Percentiles rank a stretch among this genome's conserved stretches.
phyloP scores from a whole-genome alignment of 163 green algal genomes.

The Scenedesmus sp. region DNA sequence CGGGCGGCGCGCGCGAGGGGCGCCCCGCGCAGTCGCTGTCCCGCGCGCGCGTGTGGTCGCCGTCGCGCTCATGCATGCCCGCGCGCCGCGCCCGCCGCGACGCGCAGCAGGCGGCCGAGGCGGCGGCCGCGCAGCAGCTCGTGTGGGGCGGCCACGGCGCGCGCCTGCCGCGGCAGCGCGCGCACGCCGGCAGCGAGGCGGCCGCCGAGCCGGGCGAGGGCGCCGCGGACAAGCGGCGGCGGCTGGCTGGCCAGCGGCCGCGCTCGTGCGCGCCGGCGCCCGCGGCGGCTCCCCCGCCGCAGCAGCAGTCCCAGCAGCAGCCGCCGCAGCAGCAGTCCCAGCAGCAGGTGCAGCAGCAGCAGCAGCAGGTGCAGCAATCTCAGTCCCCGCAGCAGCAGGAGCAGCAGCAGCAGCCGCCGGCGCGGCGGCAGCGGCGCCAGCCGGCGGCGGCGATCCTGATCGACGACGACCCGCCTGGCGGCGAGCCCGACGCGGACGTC shows the following conservation, averaged over 20 bases:
- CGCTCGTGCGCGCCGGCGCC: no score
- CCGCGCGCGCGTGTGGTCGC: no score
- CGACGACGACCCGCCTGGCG: not conserved
- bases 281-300: not conserved
- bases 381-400: constrained; percentile 11
- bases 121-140: not conserved
- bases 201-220: no score
- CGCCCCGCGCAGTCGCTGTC: no score
- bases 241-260: not conserved
- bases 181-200: not conserved
- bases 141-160: constrained; percentile 23
- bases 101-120: constrained; percentile 8
- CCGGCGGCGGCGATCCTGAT: not conserved
- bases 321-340: not conserved
- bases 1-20: no score
- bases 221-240: no score
- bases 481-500: not conserved
- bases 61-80: no score
- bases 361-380: constrained; percentile 9
- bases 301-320: constrained; percentile 25
- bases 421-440: not conserved
- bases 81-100: no score
- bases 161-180: constrained; percentile 6
- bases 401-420: not conserved
- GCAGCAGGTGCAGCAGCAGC: constrained; percentile 1